Evolutionary conservation across 768 basidiomycete genomes (phyloP).

Genomic region (Sporobolomyces phaffii): DNA sequence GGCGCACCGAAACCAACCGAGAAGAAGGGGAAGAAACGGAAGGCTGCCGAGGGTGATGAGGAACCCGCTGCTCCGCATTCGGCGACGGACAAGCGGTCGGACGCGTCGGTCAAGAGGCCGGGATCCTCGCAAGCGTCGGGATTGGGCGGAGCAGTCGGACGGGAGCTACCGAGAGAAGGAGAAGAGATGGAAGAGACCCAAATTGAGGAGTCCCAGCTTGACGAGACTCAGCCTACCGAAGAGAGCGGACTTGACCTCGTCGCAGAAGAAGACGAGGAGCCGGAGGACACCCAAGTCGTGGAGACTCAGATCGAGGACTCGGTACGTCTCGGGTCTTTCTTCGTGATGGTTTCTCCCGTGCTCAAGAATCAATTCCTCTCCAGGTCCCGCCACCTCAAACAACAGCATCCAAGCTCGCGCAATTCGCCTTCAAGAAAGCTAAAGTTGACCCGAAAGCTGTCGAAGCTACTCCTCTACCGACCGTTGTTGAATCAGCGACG

Average conservation of each 20-base stretch:
- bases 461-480: background rate
- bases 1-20: constrained; percentile 6
- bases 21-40: constrained; percentile 38
- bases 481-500: background rate
- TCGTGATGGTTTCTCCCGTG: too few species aligned
- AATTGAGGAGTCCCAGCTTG: constrained; percentile 22
- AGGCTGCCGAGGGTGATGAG: constrained; percentile 22
- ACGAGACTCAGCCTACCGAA: background rate
- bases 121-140: constrained; percentile 1
- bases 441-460: too few species aligned
- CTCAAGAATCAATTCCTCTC: background rate
- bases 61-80: background rate
- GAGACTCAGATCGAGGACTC: background rate
- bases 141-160: constrained; percentile 3
- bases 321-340: too few species aligned
- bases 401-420: constrained; percentile 9
- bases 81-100: background rate
- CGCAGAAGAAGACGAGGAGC: constrained; percentile 3
- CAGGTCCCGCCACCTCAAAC: background rate
- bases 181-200: constrained; percentile 31
- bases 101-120: constrained; percentile 9
- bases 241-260: background rate
- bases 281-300: constrained; percentile 3
- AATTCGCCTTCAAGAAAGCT: constrained; percentile 23
- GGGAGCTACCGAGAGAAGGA: constrained; percentile 30